Base-by-base conservation (phyloP, 352 stramenopile species). In the Aphanomyces cochlioides region DNA sequence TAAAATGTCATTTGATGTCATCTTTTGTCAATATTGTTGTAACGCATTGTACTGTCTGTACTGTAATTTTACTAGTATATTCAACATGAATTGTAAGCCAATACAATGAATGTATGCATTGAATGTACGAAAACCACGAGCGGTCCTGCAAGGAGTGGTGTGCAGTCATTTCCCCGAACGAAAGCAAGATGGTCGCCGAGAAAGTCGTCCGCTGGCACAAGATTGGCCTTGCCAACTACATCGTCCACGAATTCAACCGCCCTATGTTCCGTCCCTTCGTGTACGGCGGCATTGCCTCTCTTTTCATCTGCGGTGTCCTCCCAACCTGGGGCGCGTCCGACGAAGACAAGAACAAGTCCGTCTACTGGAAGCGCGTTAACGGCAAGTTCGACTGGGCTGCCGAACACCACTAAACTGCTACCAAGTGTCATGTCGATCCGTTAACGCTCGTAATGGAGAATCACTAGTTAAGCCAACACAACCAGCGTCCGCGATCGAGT, bases 161-260 rank as follows among this genome's bases (percentile, higher is more conserved):
- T 61, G 54, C 54, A 61, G 54, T 61, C 54, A 61, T 61, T 61
- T 61, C 54, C 19, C 54, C 34, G 28, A 28, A 17, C 54, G 54
- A 19, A 39, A 40, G 39, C 34, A 19, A 39, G 17, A 70, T 70
- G 64, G 64, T 58, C 64, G 64, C 47, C 40, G 38, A 56, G 40
- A 93, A 93, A 74, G 81, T 82, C 67, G 79, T 93, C 41, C 83
- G 79, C 81, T 95, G 87, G 87, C 87, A 95, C 82, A 88, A 88
- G 70, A 74, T 93, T 59, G 79, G 83, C 17, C 92, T 88, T 77
- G 75, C 63, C 58, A 74, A 95, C 74, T 95, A 92, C 74, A 66
- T 95, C 67, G 73, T 77, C 64, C 80, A 92, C 75, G 87, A 95
- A 75, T 73, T 79, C 56, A 89, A 83, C 66, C 85, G 87, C 71